Conservation (phyloP, 2,329 filamentous ascomycete species). For the Cyphellophora europaea region DNA sequence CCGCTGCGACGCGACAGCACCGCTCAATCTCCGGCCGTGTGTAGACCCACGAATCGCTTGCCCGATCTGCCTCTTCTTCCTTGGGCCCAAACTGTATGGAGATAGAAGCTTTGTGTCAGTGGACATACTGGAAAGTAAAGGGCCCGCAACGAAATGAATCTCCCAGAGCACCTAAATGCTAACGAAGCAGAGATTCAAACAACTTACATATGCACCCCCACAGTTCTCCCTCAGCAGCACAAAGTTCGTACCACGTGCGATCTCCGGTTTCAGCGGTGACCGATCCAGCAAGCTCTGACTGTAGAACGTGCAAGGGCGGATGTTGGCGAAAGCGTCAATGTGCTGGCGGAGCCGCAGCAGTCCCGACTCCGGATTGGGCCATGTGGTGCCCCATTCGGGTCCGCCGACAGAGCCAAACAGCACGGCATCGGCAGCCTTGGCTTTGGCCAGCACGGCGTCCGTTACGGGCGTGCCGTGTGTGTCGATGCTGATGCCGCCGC, state of each 20-base stretch:
- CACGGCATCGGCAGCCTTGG: slow-evolving; percentile 72
- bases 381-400: slow-evolving; percentile 79
- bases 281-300: slow-evolving; percentile 27
- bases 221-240: slow-evolving; percentile 42
- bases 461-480: slow-evolving; percentile 65
- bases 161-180: too few species aligned
- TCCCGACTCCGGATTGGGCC: slow-evolving; percentile 40
- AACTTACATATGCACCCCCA: slow-evolving; percentile 35
- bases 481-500: slow-evolving; percentile 83
- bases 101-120: too few species aligned
- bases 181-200: too few species aligned
- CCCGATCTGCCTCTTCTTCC: slow-evolving; percentile 32
- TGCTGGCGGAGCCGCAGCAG: slow-evolving; percentile 17
- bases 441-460: slow-evolving; percentile 65
- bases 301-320: slow-evolving; percentile 40
- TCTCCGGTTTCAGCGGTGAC: slow-evolving; percentile 36
- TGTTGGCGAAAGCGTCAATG: slow-evolving; percentile 38
- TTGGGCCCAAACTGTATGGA: slow-evolving; percentile 39
- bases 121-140: not conserved
- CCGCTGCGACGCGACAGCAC: slow-evolving; percentile 37
- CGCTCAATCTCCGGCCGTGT: slow-evolving; percentile 36
- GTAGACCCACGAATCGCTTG: slow-evolving; percentile 42
- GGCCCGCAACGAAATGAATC: not conserved
- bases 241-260: slow-evolving; percentile 64
- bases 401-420: slow-evolving; percentile 85